Conservation (phyloP, 768 basidiomycete species). For the Rhodosporidiobolus sp. region DNA sequence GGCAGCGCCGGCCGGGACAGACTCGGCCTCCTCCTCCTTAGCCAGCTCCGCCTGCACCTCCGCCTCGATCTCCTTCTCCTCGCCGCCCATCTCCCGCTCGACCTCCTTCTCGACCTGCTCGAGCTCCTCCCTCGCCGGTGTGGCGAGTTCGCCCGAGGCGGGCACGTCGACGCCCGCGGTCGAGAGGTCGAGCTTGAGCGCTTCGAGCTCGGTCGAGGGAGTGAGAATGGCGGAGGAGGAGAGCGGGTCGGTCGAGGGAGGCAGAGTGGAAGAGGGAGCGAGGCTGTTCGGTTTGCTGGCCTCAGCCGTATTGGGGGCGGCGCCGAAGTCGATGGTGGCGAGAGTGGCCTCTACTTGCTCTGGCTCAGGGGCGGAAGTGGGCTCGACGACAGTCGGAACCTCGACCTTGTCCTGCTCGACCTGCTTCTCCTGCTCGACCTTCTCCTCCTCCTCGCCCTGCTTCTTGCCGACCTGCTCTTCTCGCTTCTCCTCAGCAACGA, state of each 20-base stretch:
- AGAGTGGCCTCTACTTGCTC: too few relatives aligned
- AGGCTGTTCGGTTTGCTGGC: neutral
- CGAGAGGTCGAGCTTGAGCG: conserved; percentile 7
- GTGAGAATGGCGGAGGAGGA: neutral
- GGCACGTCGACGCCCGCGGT: neutral
- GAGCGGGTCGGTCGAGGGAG: neutral
- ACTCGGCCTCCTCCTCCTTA: too few relatives aligned
- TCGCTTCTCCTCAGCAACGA: too few relatives aligned
- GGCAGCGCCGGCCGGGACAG: neutral
- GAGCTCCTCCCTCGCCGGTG: conserved; percentile 18
- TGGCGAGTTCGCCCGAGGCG: neutral
- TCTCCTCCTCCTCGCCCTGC: neutral
- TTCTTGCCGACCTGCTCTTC: too few relatives aligned
- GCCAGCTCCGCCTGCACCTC: neutral
- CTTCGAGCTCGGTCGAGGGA: neutral
- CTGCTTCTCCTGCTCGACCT: neutral
- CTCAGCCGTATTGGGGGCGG: too few relatives aligned
- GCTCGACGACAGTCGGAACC: conserved; percentile 6
- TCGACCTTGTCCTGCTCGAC: neutral
- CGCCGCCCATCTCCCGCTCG: neutral
- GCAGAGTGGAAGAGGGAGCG: neutral
- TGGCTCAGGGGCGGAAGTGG: too few relatives aligned
- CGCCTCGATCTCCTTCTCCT: neutral
- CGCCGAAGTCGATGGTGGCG: too few relatives aligned
- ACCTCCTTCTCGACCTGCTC: conserved; percentile 14